Evolutionary conservation across 805 yeast genomes (phyloP).

Genomic region (Dipodascopsis uninucleata): DNA sequence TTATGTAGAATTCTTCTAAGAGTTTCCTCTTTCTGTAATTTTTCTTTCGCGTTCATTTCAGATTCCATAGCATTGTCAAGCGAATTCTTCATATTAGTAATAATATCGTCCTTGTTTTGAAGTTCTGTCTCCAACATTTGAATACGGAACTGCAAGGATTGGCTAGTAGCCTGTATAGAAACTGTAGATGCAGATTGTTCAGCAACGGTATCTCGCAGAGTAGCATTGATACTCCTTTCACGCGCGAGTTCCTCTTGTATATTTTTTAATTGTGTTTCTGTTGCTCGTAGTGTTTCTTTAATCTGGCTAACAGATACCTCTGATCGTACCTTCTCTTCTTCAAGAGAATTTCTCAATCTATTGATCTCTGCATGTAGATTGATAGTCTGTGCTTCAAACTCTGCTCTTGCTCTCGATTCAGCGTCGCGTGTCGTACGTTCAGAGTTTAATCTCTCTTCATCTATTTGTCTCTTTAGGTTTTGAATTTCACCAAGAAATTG

Average conservation of each 20-base stretch:
- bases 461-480: conserved; percentile 1
- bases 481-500: neutral
- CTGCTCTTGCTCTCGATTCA: too few species aligned
- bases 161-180: conserved; percentile 26
- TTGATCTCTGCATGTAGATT: conserved; percentile 29
- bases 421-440: too few species aligned
- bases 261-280: conserved; percentile 26
- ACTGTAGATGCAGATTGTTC: conserved; percentile 32
- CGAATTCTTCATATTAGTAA: conserved; percentile 26
- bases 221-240: conserved; percentile 31
- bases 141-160: conserved; percentile 24
- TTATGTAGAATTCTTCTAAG: conserved; percentile 65
- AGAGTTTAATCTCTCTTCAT: conserved; percentile 27
- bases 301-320: neutral
- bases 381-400: conserved; percentile 14
- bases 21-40: conserved; percentile 49
- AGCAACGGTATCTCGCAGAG: conserved; percentile 34
- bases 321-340: conserved; percentile 1
- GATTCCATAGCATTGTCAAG: conserved; percentile 34
- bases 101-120: conserved; percentile 22
- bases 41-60: conserved; percentile 36
- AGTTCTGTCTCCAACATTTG: conserved; percentile 27
- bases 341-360: neutral
- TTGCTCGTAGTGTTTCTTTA: conserved; percentile 1
- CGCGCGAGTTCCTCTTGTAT: conserved; percentile 30